Percentiles rank a stretch among this genome's conserved stretches.
Conservation (phyloP, 345 rosid species). For the Arabis hirsuta region DNA sequence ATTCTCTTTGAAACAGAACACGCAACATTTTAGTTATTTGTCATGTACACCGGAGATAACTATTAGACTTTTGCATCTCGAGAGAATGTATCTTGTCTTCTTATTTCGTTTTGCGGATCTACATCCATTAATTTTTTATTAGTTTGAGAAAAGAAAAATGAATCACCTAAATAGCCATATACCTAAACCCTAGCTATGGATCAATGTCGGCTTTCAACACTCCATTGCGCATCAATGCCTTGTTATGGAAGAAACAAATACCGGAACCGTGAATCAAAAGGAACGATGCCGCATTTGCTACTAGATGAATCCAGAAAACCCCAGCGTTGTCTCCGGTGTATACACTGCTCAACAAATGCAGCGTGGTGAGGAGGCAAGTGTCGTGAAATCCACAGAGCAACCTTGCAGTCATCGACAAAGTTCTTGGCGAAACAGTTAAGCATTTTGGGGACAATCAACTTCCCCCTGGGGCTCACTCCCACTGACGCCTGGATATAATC, state of each 20-base stretch:
- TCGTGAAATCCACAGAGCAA: conserved; percentile 83
- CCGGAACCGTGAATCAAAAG: conserved; percentile 83
- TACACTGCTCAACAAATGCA: conserved; percentile 79
- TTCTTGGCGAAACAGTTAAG: conserved; percentile 77
- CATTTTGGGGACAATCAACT: conserved; percentile 82
- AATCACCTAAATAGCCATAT: conserved; percentile 32
- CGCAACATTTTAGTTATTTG: background rate
- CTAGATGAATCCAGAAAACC: conserved; percentile 62
- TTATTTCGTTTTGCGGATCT: conserved; percentile 11
- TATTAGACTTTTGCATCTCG: conserved; percentile 20
- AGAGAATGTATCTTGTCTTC: conserved; percentile 11
- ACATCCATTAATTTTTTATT: conserved; percentile 25
- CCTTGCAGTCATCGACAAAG: conserved; percentile 67
- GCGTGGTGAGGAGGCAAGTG: conserved; percentile 80
- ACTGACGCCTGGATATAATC: conserved; percentile 80
- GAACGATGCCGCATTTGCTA: conserved; percentile 73
- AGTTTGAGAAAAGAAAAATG: conserved; percentile 10
- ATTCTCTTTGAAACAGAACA: conserved; percentile 4
- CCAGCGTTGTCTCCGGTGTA: conserved; percentile 69
- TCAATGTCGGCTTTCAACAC: conserved; percentile 4
- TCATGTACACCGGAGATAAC: conserved; percentile 2
- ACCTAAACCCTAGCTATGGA: conserved; percentile 24
- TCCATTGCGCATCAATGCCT: conserved; percentile 28
- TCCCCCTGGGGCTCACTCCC: conserved; percentile 85
- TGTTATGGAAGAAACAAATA: conserved; percentile 67